phyloP scores from a whole-genome alignment of 1,284 basidiomycete genomes.

The Apiotrichum domesticum region DNA sequence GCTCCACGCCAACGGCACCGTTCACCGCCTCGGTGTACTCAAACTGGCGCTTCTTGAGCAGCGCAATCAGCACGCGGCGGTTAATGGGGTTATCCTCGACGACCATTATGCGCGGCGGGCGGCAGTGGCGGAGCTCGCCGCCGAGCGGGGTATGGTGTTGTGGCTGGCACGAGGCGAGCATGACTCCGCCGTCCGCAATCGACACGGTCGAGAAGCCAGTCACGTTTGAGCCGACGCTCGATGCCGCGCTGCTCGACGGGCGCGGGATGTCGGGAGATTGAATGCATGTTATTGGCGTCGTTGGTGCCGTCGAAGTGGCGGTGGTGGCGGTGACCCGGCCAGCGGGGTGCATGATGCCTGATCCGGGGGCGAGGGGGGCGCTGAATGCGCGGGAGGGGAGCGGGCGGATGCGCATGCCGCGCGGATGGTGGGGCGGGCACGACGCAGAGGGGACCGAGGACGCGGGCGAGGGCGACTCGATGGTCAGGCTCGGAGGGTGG shows the following conservation, averaged over 20 bases:
- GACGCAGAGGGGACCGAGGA: background rate
- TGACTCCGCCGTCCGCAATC: conserved; percentile 50
- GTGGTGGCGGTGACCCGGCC: too few relatives aligned
- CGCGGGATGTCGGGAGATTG: background rate
- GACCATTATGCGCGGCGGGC: conserved; percentile 57
- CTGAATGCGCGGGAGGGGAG: background rate
- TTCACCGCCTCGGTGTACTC: conserved; percentile 62
- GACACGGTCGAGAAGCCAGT: conserved; percentile 42
- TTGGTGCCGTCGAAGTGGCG: background rate
- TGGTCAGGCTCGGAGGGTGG: conserved; percentile 10
- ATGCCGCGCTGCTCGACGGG: background rate
- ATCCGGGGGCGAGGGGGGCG: background rate
- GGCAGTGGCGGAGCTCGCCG: background rate
- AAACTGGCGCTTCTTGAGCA: conserved; percentile 67
- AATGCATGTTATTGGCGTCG: background rate
- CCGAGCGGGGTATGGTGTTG: background rate
- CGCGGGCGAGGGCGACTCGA: conserved; percentile 52
- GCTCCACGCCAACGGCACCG: conserved; percentile 10
- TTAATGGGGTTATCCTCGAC: conserved; percentile 72
- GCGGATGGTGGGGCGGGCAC: too few relatives aligned
- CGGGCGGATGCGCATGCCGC: background rate
- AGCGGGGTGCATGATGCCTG: background rate
- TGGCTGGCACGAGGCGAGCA: conserved; percentile 39
- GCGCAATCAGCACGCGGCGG: conserved; percentile 58
- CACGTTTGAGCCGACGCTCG: background rate